These are phyloP conservation scores for Diaporthe longicolla DNA, from an alignment of 2,329 filamentous ascomycete species.

Conservation along the genomic window DNA sequence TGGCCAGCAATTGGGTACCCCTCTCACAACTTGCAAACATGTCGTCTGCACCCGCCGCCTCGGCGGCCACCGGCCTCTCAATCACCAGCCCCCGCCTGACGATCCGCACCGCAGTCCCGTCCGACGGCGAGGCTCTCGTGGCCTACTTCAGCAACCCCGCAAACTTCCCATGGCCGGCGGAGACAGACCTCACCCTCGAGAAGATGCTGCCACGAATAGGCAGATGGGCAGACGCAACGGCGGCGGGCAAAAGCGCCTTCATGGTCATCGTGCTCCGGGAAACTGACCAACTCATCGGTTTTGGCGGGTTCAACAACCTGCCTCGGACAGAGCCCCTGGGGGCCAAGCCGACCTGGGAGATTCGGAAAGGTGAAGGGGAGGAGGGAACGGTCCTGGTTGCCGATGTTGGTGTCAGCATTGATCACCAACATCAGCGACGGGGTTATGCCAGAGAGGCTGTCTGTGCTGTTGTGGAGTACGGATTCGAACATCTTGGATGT, in stretches of 20 bases:
- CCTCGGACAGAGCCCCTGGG: slow-evolving; percentile 36
- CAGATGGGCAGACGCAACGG: slow-evolving; percentile 37
- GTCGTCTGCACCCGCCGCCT: background rate
- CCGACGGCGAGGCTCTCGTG: slow-evolving; percentile 41
- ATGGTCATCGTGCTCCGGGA: slow-evolving; percentile 42
- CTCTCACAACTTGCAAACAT: background rate
- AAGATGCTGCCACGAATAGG: slow-evolving; percentile 35
- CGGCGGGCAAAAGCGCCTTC: slow-evolving; percentile 43
- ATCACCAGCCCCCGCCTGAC: slow-evolving; percentile 60
- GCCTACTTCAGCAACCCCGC: slow-evolving; percentile 40
- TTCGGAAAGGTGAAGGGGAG: slow-evolving; percentile 5
- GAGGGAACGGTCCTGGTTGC: background rate
- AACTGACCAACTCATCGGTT: slow-evolving; percentile 41
- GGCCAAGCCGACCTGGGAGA: background rate
- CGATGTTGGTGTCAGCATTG: slow-evolving; percentile 46
- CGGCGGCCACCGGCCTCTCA: slow-evolving; percentile 18
- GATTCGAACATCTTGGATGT: slow-evolving; percentile 43
- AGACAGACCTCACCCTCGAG: slow-evolving; percentile 39
- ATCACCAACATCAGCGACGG: slow-evolving; percentile 44
- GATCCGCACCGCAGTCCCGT: slow-evolving; percentile 53
- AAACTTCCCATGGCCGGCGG: slow-evolving; percentile 40
- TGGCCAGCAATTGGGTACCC: background rate
- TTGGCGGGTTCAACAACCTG: slow-evolving; percentile 44
- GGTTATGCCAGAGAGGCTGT: slow-evolving; percentile 46
- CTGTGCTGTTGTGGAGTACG: slow-evolving; percentile 45